phyloP scores from a whole-genome alignment of 257 asterid species.

The Nicotiana otophora region DNA sequence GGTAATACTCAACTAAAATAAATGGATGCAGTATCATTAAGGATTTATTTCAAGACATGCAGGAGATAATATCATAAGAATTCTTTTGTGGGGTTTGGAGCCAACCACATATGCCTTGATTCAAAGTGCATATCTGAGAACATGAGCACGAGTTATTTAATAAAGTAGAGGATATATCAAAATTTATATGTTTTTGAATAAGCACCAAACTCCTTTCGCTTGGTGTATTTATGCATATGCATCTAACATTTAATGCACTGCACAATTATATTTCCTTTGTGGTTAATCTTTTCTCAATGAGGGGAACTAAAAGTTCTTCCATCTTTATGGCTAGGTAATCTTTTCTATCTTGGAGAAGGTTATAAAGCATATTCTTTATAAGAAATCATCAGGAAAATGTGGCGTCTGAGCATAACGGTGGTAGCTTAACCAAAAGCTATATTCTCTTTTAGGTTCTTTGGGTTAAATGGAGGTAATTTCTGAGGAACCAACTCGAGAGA shows the following conservation, averaged over 20 bases:
- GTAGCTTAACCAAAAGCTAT: neutral
- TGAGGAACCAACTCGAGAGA: slow-evolving; percentile 10
- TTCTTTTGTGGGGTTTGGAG: neutral
- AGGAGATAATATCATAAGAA: neutral
- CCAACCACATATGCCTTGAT: neutral
- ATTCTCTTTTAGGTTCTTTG: neutral
- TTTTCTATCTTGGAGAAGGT: neutral
- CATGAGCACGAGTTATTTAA: neutral
- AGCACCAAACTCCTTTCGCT: neutral
- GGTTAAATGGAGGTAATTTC: slow-evolving; percentile 10
- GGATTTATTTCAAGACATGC: neutral
- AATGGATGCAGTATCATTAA: neutral
- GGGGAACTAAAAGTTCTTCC: neutral
- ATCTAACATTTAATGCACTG: too few species aligned
- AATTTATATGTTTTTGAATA: neutral
- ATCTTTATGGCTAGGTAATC: neutral
- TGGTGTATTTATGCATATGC: too few species aligned
- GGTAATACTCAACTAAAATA: neutral
- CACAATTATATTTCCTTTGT: too few species aligned
- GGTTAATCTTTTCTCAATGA: too few species aligned
- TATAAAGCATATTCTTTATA: neutral
- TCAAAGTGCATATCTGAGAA: neutral
- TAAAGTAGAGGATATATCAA: neutral
- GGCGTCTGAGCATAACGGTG: neutral
- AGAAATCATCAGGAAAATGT: neutral